These are phyloP conservation scores for Barnettozyma vustinii DNA, from an alignment of 805 yeast species.

Conservation along the genomic window DNA sequence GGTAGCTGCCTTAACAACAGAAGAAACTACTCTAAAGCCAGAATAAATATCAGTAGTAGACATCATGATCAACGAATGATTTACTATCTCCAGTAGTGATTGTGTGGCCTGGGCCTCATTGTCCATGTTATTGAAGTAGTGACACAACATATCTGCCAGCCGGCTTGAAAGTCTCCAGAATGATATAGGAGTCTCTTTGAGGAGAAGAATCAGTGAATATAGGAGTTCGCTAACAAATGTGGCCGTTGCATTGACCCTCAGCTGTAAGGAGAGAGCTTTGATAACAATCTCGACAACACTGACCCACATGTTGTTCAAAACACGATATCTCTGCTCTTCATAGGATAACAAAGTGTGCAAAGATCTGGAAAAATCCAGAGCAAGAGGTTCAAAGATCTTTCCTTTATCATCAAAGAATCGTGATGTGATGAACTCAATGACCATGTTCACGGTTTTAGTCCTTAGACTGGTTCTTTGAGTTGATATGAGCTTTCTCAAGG, in stretches of 20 bases:
- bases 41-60: slow-evolving; percentile 35
- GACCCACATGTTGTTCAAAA: slow-evolving; percentile 16
- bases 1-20: slow-evolving; percentile 34
- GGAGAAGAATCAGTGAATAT: slow-evolving; percentile 18
- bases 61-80: slow-evolving; percentile 37
- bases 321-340: slow-evolving; percentile 18
- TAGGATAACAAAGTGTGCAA: slow-evolving; percentile 23
- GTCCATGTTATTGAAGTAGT: slow-evolving; percentile 19
- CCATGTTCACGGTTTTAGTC: slow-evolving; percentile 11
- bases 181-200: slow-evolving; percentile 23
- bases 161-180: slow-evolving; percentile 16
- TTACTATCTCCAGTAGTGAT: slow-evolving; percentile 37
- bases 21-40: slow-evolving; percentile 32
- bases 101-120: slow-evolving; percentile 29
- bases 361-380: slow-evolving; percentile 26
- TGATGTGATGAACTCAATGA: slow-evolving; percentile 9
- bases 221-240: slow-evolving; percentile 26
- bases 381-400: slow-evolving; percentile 25
- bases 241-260: slow-evolving; percentile 15
- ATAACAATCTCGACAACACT: slow-evolving; percentile 8
- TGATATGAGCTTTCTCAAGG: slow-evolving; percentile 24
- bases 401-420: slow-evolving; percentile 12
- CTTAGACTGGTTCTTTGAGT: slow-evolving; percentile 13
- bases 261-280: slow-evolving; percentile 11
- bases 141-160: slow-evolving; percentile 17